Evolutionary conservation across 1,284 basidiomycete species (phyloP).

Genomic region (Anthracocystis setariae): DNA sequence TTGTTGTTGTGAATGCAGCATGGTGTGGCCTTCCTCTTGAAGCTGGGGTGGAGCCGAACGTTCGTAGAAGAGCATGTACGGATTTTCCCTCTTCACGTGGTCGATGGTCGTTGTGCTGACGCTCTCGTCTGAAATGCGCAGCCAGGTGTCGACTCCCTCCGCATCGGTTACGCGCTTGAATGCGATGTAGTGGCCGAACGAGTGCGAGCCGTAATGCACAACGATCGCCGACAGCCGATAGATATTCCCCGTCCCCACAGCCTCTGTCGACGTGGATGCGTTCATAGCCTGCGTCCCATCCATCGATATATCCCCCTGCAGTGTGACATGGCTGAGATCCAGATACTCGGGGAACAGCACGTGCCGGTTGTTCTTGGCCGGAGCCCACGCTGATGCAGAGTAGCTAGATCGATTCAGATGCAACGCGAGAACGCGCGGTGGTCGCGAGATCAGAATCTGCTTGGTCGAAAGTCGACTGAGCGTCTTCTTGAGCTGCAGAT

Average conservation of each 20-base stretch:
- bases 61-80: constrained; percentile 66
- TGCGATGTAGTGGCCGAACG: constrained; percentile 64
- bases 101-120: constrained; percentile 45
- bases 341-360: constrained; percentile 61
- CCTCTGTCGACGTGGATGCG: not conserved
- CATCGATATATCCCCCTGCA: constrained; percentile 46
- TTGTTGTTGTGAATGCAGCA: too few species aligned
- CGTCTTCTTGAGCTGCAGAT: constrained; percentile 37
- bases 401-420: constrained; percentile 64
- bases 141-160: constrained; percentile 39
- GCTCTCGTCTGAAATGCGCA: constrained; percentile 62
- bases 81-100: constrained; percentile 62
- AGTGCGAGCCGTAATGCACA: constrained; percentile 65
- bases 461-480: constrained; percentile 55
- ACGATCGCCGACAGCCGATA: constrained; percentile 60
- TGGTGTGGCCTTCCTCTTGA: too few species aligned
- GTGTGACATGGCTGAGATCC: constrained; percentile 50
- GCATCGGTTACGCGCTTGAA: constrained; percentile 47
- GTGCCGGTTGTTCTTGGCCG: constrained; percentile 61
- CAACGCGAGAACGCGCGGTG: constrained; percentile 55
- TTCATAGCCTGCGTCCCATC: constrained; percentile 37
- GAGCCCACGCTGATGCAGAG: constrained; percentile 44
- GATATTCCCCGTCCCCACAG: constrained; percentile 6
- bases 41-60: constrained; percentile 5
- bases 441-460: constrained; percentile 62